Conservation (phyloP, 75 land plant species). For the Picea sitchensis region DNA sequence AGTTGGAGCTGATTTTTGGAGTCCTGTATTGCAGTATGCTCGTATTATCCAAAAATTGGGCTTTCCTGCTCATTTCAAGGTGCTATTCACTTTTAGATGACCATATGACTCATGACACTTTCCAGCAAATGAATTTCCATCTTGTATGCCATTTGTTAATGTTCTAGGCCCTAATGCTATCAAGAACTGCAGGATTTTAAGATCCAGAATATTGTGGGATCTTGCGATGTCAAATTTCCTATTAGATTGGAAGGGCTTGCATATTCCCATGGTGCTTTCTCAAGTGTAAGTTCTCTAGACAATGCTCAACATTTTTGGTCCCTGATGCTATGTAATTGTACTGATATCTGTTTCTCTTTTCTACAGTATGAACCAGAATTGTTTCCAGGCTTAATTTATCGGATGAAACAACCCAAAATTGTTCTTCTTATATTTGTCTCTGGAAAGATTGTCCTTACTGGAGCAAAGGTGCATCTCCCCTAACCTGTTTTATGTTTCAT, state of each 20-base stretch:
- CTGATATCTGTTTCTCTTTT: neutral
- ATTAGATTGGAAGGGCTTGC: slow-evolving; percentile 54
- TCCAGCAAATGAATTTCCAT: too few relatives aligned
- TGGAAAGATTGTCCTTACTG: slow-evolving; percentile 55
- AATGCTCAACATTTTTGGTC: neutral
- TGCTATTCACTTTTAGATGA: neutral
- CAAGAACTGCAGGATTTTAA: slow-evolving; percentile 38
- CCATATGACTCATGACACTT: too few relatives aligned
- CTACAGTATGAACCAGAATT: slow-evolving; percentile 57
- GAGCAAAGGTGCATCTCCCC: slow-evolving; percentile 35
- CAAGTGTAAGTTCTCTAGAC: slow-evolving; percentile 34
- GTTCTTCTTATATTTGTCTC: slow-evolving; percentile 53
- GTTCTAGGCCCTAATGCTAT: neutral
- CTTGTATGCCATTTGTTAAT: too few relatives aligned
- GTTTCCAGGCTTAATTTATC: slow-evolving; percentile 50
- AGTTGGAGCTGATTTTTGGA: neutral
- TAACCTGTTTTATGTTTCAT: neutral
- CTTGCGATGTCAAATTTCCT: slow-evolving; percentile 55
- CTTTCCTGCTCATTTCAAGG: slow-evolving; percentile 57
- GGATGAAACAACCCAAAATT: slow-evolving; percentile 60
- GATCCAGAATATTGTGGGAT: slow-evolving; percentile 58
- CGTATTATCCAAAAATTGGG: slow-evolving; percentile 60
- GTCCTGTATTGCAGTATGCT: slow-evolving; percentile 38
- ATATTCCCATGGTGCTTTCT: slow-evolving; percentile 52
- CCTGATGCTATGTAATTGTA: neutral